Evolutionary conservation across 306 rosid genomes (phyloP).

Genomic region (Gynostemma pentaphyllum): DNA sequence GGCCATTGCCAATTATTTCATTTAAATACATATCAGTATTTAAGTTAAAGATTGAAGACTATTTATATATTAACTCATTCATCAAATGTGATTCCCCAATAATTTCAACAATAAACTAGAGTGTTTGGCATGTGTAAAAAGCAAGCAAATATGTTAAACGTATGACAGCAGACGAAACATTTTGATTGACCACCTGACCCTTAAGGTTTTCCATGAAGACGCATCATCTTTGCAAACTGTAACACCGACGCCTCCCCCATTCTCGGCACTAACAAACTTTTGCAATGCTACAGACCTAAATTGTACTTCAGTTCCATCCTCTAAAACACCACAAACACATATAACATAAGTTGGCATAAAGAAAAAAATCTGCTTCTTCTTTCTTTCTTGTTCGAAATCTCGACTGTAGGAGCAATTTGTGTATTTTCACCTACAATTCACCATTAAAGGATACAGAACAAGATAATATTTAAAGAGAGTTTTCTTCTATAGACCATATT

Average conservation of each 20-base stretch:
- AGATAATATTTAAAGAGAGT: background rate
- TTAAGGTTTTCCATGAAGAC: slow-evolving; percentile 89
- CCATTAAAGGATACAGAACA: background rate
- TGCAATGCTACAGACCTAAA: slow-evolving; percentile 66
- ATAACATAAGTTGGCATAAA: slow-evolving; percentile 79
- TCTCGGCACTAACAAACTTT: slow-evolving; percentile 69
- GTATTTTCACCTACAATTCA: slow-evolving; percentile 71
- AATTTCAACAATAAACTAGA: too few relatives aligned
- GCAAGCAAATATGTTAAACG: too few relatives aligned
- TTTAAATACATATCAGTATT: too few relatives aligned
- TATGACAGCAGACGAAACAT: slow-evolving; percentile 4
- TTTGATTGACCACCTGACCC: slow-evolving; percentile 30
- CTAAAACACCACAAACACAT: slow-evolving; percentile 14
- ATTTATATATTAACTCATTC: too few relatives aligned
- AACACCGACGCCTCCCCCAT: slow-evolving; percentile 73
- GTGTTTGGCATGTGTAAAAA: too few relatives aligned
- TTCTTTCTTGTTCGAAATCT: slow-evolving; percentile 56
- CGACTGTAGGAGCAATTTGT: slow-evolving; percentile 58
- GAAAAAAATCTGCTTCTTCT: slow-evolving; percentile 84
- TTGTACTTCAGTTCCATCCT: slow-evolving; percentile 83
- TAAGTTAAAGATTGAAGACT: too few relatives aligned
- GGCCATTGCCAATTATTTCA: too few relatives aligned
- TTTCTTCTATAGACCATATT: background rate
- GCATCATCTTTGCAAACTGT: slow-evolving; percentile 57
- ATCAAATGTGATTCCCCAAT: too few relatives aligned